A percentile compares a stretch with the other conserved stretches of the same genome.
Evolutionary conservation across 306 rosid species (phyloP).

Genomic region (Canavalia ensiformis): DNA sequence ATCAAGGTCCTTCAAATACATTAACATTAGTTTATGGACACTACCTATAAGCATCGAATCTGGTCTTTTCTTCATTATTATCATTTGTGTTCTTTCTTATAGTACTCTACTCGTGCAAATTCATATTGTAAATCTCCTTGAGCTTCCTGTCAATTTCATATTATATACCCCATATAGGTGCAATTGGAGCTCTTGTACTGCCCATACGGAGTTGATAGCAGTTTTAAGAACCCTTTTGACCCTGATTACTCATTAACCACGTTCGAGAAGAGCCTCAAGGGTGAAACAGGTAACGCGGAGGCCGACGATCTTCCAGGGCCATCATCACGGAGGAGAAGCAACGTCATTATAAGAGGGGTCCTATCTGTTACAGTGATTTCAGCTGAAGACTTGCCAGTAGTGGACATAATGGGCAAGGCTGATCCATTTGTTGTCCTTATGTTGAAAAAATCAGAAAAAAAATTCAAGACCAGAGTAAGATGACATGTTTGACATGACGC

Average conservation of each 20-base stretch:
- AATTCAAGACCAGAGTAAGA: constrained; percentile 86
- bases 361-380: constrained; percentile 86
- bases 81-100: neutral
- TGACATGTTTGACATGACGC: neutral
- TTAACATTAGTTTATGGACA: neutral
- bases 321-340: constrained; percentile 65
- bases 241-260: constrained; percentile 71
- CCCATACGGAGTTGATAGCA: constrained; percentile 69
- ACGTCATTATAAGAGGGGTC: constrained; percentile 85
- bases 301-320: constrained; percentile 44
- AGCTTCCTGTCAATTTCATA: constrained; percentile 5
- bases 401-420: constrained; percentile 91
- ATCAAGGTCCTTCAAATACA: constrained; percentile 13
- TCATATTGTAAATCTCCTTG: constrained; percentile 18
- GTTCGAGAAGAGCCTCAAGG: constrained; percentile 78
- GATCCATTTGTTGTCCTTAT: constrained; percentile 86
- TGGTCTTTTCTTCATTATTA: neutral
- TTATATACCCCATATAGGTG: constrained; percentile 60
- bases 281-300: constrained; percentile 47
- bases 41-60: constrained; percentile 10
- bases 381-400: constrained; percentile 86
- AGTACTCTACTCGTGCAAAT: constrained; percentile 9
- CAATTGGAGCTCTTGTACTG: constrained; percentile 93
- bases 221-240: constrained; percentile 63
- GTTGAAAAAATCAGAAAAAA: constrained; percentile 81